Evolutionary conservation across 495 filamentous ascomycete genomes (phyloP).

Genomic region (Penicillium manginii): DNA sequence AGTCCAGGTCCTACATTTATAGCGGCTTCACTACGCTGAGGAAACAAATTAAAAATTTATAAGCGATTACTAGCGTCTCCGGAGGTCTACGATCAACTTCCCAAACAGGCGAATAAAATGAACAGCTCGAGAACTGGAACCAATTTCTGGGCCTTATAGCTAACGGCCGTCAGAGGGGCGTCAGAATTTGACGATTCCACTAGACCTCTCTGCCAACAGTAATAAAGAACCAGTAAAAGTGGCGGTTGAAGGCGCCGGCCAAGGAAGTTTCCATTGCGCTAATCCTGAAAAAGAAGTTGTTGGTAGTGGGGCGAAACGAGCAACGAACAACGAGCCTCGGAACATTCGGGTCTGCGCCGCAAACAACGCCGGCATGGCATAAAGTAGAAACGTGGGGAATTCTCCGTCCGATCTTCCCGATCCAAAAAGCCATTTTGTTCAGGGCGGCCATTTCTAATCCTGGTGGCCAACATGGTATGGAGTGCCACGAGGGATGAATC

Average conservation of each 20-base stretch:
- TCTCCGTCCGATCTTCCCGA: background rate
- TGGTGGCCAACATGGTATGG: background rate
- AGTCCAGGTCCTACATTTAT: background rate
- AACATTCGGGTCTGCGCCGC: background rate
- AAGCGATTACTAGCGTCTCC: conserved; percentile 4
- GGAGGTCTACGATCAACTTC: conserved; percentile 14
- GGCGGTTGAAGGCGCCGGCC: conserved; percentile 3
- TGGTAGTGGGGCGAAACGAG: conserved; percentile 22
- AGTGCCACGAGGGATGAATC: background rate
- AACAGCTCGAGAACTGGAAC: conserved; percentile 8
- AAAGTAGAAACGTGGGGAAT: conserved; percentile 2
- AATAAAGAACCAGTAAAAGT: background rate
- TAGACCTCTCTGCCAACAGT: background rate
- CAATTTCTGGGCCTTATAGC: background rate
- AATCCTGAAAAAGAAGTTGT: conserved; percentile 29
- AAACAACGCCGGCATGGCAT: conserved; percentile 3
- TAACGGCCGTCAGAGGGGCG: background rate
- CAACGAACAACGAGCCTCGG: background rate
- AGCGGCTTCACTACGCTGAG: background rate
- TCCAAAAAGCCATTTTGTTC: too few relatives aligned
- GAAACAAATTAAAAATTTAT: conserved; percentile 3
- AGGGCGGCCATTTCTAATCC: background rate
- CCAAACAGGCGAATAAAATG: conserved; percentile 6
- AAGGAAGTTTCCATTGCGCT: conserved; percentile 12
- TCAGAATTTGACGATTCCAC: background rate